Evolutionary conservation across 352 stramenopile genomes (phyloP).

Genomic region (Pythium brassicae): DNA sequence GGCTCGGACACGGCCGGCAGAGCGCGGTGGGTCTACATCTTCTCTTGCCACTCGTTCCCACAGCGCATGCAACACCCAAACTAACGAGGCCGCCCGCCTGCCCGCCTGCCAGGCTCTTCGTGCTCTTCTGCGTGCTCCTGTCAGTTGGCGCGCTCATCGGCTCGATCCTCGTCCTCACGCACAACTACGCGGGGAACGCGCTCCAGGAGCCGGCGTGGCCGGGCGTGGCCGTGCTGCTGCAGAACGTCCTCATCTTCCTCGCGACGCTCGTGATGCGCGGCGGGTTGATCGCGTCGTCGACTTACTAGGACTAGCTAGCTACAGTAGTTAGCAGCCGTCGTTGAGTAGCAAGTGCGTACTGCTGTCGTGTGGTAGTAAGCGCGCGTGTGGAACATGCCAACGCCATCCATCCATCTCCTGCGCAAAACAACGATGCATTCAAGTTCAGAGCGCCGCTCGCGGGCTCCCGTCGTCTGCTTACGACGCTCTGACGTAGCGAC

Average conservation of each 20-base stretch:
- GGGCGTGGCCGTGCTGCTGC: conserved; percentile 49
- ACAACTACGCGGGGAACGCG: conserved; percentile 51
- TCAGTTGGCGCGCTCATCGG: conserved; percentile 32
- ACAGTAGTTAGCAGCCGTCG: too few relatives aligned
- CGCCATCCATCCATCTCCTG: too few relatives aligned
- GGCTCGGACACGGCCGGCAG: conserved; percentile 36
- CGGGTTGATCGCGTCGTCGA: conserved; percentile 31
- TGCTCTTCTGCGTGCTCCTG: conserved; percentile 49
- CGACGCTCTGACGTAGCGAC: too few relatives aligned
- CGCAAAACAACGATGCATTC: too few relatives aligned
- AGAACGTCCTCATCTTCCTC: conserved; percentile 59
- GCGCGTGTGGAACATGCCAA: too few relatives aligned
- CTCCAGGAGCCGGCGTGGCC: conserved; percentile 57
- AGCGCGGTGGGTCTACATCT: conserved; percentile 25
- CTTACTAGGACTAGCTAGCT: conserved; percentile 2
- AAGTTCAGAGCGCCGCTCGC: too few relatives aligned
- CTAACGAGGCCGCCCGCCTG: neutral
- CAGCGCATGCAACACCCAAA: neutral
- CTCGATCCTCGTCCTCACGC: conserved; percentile 55
- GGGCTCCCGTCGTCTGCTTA: too few relatives aligned
- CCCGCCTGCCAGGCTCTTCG: conserved; percentile 21
- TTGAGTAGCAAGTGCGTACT: too few relatives aligned
- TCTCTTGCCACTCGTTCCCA: neutral
- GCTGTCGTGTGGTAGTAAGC: neutral
- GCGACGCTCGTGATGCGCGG: conserved; percentile 54